Conservation (phyloP, 2,329 filamentous ascomycete species). For the Colletotrichum eremochloae region DNA sequence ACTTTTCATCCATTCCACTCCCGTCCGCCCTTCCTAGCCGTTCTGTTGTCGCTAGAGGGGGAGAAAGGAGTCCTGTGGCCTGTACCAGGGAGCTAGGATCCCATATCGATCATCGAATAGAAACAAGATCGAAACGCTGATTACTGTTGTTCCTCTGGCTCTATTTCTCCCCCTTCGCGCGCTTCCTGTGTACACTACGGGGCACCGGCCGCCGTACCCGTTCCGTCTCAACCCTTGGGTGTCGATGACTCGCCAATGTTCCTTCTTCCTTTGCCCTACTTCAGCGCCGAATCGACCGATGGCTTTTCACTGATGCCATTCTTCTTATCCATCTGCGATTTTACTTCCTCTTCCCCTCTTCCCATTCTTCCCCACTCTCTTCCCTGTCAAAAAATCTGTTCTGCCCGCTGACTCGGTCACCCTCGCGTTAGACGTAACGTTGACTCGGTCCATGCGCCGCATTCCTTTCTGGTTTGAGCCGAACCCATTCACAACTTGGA, state of each 20-base stretch:
- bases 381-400: background rate
- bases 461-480: background rate
- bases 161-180: background rate
- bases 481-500: background rate
- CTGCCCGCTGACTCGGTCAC: background rate
- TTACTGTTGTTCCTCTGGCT: background rate
- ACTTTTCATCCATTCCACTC: background rate
- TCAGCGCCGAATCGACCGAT: conserved; percentile 2
- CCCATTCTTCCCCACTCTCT: background rate
- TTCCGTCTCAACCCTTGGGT: conserved; percentile 16
- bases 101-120: conserved; percentile 28
- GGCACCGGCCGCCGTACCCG: background rate
- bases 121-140: conserved; percentile 37
- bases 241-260: conserved; percentile 35
- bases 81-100: background rate
- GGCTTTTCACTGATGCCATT: background rate
- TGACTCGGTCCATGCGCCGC: background rate
- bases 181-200: background rate
- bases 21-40: background rate
- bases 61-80: background rate
- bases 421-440: background rate
- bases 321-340: background rate
- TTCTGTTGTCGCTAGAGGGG: background rate
- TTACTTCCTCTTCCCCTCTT: background rate
- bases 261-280: background rate